These are phyloP conservation scores for Leccinum subspadiceum DNA, from an alignment of 1,284 basidiomycete species.

Conservation along the genomic window DNA sequence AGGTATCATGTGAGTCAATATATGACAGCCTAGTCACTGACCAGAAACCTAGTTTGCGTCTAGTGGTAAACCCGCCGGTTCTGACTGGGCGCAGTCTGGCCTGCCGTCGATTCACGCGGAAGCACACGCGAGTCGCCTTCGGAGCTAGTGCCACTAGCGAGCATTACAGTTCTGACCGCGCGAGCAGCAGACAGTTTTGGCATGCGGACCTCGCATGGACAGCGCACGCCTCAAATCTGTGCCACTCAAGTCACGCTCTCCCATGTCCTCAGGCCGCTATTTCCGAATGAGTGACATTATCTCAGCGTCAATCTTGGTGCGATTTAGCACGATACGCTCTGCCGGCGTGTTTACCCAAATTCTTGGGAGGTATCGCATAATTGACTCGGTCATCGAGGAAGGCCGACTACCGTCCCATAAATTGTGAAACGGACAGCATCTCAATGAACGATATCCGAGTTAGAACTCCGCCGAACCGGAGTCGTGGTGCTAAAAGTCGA, in stretches of 20 bases:
- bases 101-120: background rate
- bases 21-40: background rate
- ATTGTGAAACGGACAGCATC: slow-evolving; percentile 4
- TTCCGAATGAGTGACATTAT: slow-evolving; percentile 6
- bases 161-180: background rate
- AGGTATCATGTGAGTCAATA: background rate
- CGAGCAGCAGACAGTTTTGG: background rate
- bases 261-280: background rate
- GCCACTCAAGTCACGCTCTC: slow-evolving; percentile 1
- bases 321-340: slow-evolving; percentile 5
- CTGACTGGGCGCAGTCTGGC: background rate
- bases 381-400: slow-evolving; percentile 1
- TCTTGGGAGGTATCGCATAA: background rate
- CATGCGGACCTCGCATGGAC: slow-evolving; percentile 10
- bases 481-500: slow-evolving; percentile 4
- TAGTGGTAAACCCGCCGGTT: background rate
- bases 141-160: background rate
- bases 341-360: background rate
- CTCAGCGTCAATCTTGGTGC: slow-evolving; percentile 20
- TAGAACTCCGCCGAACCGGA: slow-evolving; percentile 4
- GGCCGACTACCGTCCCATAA: slow-evolving; percentile 4
- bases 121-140: background rate
- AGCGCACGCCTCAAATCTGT: background rate
- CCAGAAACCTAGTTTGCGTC: background rate
- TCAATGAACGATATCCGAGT: background rate